These are phyloP conservation scores for Russula lepida DNA, from an alignment of 768 basidiomycete genomes.

Conservation along the genomic window DNA sequence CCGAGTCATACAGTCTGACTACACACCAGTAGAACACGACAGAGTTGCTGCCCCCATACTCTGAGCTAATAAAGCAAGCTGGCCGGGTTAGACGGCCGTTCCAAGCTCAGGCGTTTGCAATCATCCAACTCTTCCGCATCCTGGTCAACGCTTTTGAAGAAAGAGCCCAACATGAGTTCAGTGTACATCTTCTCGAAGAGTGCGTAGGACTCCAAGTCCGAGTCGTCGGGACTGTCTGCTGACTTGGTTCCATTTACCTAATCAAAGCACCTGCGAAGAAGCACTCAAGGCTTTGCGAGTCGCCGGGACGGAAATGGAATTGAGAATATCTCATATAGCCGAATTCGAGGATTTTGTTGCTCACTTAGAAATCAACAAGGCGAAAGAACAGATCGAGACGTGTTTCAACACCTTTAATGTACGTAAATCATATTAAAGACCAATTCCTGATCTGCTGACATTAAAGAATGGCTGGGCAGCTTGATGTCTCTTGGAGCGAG, in stretches of 20 bases:
- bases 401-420: no score
- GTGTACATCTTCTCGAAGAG: conserved; percentile 5
- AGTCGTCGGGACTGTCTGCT: not conserved
- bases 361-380: not conserved
- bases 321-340: conserved; percentile 2
- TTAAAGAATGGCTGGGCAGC: not conserved
- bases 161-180: not conserved
- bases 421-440: no score
- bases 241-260: not conserved
- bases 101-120: conserved; percentile 11
- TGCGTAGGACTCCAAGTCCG: not conserved
- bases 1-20: conserved; percentile 8
- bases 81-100: conserved; percentile 14
- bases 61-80: conserved; percentile 13
- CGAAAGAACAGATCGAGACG: not conserved
- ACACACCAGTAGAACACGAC: conserved; percentile 5
- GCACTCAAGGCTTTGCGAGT: conserved; percentile 2
- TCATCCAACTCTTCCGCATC: conserved; percentile 10
- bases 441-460: not conserved
- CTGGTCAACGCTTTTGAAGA: conserved; percentile 9
- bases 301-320: not conserved
- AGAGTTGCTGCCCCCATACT: conserved; percentile 5
- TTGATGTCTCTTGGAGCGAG: not conserved
- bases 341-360: conserved; percentile 7
- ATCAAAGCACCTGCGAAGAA: conserved; percentile 9